A percentile compares a stretch with the other conserved stretches of the same genome.
Conservation (phyloP, 225 moss, liverwort and hornwort genomes). For the Sphagnum contortum region DNA sequence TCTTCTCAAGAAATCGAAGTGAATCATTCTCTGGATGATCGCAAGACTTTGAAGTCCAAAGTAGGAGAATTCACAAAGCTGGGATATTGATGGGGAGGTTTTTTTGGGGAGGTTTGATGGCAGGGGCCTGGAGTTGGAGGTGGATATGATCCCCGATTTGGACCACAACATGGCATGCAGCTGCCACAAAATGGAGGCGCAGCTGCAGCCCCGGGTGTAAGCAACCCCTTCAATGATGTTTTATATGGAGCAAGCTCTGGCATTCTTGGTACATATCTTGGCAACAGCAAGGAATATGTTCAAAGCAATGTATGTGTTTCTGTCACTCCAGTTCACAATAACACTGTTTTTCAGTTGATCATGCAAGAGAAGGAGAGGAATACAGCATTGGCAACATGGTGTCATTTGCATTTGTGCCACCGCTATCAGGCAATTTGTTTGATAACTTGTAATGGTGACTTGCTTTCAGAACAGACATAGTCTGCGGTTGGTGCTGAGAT, state of each 20-base stretch:
- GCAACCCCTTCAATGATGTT: conserved; percentile 65
- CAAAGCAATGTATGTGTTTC: conserved; percentile 80
- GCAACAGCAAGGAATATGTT: conserved; percentile 84
- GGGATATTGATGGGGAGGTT: too few species aligned
- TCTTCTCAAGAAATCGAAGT: too few species aligned
- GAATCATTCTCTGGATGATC: too few species aligned
- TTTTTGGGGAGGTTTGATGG: neutral
- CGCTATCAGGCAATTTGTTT: neutral
- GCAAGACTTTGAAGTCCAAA: too few species aligned
- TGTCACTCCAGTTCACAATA: neutral
- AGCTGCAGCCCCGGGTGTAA: conserved; percentile 19
- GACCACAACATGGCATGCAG: conserved; percentile 30
- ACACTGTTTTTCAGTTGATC: neutral
- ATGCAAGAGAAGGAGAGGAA: neutral
- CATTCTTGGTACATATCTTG: conserved; percentile 62
- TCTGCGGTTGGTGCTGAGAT: neutral
- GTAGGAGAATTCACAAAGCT: too few species aligned
- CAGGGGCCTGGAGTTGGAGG: conserved; percentile 4
- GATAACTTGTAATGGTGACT: neutral
- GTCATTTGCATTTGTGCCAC: too few species aligned
- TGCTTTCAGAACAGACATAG: neutral
- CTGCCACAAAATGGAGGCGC: conserved; percentile 33
- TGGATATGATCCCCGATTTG: conserved; percentile 23
- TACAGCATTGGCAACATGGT: neutral
- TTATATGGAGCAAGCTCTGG: conserved; percentile 78